Evolutionary conservation across 352 stramenopile genomes (phyloP).

Genomic region (Hyaloperonospora brassicae): DNA sequence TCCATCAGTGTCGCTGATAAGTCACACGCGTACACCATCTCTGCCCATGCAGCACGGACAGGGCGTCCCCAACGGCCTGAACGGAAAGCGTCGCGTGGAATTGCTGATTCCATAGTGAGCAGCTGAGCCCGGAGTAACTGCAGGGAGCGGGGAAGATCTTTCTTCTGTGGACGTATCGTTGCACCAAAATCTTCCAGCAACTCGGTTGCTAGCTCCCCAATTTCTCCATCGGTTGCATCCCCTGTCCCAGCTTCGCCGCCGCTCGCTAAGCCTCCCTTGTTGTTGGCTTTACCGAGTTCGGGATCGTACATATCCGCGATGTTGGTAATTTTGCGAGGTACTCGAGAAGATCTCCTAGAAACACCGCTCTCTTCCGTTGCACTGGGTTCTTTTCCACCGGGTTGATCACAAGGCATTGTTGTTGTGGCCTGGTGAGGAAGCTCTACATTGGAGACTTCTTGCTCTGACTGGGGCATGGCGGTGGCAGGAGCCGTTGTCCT

Average conservation of each 20-base stretch:
- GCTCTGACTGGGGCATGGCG: background rate
- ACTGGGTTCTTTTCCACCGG: conserved; percentile 19
- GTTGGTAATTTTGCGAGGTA: conserved; percentile 72
- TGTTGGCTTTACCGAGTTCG: conserved; percentile 35
- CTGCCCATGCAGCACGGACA: conserved; percentile 66
- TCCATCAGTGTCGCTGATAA: conserved; percentile 43
- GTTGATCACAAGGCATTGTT: conserved; percentile 10
- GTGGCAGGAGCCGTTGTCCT: background rate
- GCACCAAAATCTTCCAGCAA: conserved; percentile 46
- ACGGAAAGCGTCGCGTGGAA: conserved; percentile 76
- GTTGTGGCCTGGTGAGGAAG: conserved; percentile 18
- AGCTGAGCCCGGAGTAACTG: conserved; percentile 58
- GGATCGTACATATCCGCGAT: conserved; percentile 77
- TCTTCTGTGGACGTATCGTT: conserved; percentile 44
- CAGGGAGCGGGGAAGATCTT: conserved; percentile 32
- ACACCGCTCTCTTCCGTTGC: conserved; percentile 17
- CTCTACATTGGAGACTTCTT: conserved; percentile 10
- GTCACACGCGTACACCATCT: conserved; percentile 61
- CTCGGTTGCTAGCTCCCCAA: conserved; percentile 64
- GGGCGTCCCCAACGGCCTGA: conserved; percentile 51
- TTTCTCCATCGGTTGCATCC: conserved; percentile 59
- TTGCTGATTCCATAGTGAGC: conserved; percentile 60
- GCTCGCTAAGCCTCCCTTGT: conserved; percentile 12
- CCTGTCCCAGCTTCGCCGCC: conserved; percentile 16
- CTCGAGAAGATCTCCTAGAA: conserved; percentile 48